Percentiles rank a stretch among this genome's conserved stretches.
Conservation (phyloP, 371 early-diverging fungal genomes). For the Mortierella sp. region DNA sequence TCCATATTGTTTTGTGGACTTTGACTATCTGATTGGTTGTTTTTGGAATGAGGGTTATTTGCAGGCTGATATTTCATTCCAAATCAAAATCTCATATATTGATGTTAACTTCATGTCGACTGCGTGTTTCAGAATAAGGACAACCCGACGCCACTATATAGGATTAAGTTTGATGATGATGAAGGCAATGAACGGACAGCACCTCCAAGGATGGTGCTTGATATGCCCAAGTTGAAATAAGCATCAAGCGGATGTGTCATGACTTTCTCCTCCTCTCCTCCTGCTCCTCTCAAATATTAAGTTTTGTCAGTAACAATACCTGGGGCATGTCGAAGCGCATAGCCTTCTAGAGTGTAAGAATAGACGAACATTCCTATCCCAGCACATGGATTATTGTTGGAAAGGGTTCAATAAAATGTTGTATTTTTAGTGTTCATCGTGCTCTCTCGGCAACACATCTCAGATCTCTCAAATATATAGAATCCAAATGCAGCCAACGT, state of each 20-base stretch:
- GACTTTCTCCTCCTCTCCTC: too few relatives aligned
- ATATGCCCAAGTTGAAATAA: slow-evolving; percentile 69
- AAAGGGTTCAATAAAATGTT: neutral
- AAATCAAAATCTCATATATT: neutral
- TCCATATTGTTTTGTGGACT: too few relatives aligned
- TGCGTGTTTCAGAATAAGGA: slow-evolving; percentile 36
- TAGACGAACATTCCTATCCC: neutral
- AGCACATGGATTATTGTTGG: neutral
- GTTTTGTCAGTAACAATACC: neutral
- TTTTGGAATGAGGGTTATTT: too few relatives aligned
- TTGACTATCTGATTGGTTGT: too few relatives aligned
- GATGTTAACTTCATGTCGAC: neutral
- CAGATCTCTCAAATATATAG: too few relatives aligned
- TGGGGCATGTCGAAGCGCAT: neutral
- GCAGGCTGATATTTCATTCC: too few relatives aligned
- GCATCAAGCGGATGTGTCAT: neutral
- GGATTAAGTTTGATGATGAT: slow-evolving; percentile 55
- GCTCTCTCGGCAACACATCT: too few relatives aligned
- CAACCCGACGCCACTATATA: slow-evolving; percentile 25
- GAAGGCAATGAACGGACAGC: slow-evolving; percentile 51
- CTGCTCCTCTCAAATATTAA: too few relatives aligned
- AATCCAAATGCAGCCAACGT: too few relatives aligned
- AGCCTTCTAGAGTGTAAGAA: slow-evolving; percentile 3
- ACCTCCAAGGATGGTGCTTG: slow-evolving; percentile 64
- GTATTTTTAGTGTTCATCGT: neutral